Percentiles rank a stretch among this genome's conserved stretches.
phyloP scores from a whole-genome alignment of 2,329 filamentous ascomycete species.

The Westerdykella ornata region DNA sequence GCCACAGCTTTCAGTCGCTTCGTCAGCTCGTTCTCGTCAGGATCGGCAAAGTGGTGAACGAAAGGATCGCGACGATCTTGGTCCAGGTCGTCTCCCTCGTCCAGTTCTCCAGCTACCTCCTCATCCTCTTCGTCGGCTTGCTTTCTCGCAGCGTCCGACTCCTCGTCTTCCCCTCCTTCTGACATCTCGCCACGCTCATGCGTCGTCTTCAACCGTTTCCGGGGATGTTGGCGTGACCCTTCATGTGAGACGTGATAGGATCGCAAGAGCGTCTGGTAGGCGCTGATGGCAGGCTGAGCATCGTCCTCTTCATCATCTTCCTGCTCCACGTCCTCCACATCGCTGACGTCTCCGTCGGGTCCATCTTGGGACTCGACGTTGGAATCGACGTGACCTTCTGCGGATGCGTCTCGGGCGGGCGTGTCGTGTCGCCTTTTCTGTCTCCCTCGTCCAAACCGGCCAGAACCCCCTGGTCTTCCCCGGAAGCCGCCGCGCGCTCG shows the following conservation, averaged over 20 bases:
- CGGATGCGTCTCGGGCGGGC: background rate
- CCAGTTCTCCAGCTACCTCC: slow-evolving; percentile 38
- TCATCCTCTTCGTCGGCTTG: slow-evolving; percentile 10
- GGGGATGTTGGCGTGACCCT: slow-evolving; percentile 40
- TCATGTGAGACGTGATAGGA: slow-evolving; percentile 43
- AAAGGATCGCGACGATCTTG: slow-evolving; percentile 60
- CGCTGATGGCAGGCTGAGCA: slow-evolving; percentile 28
- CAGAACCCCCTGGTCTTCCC: slow-evolving; percentile 23
- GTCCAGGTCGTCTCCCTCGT: slow-evolving; percentile 41
- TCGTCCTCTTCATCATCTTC: slow-evolving; percentile 22
- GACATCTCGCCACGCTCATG: slow-evolving; percentile 8
- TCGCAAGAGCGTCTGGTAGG: slow-evolving; percentile 54
- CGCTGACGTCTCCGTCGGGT: slow-evolving; percentile 19
- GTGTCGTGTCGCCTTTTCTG: background rate
- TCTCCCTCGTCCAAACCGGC: slow-evolving; percentile 20
- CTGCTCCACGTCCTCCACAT: slow-evolving; percentile 20
- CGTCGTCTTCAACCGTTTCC: slow-evolving; percentile 50
- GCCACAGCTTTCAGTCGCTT: slow-evolving; percentile 44
- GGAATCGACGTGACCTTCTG: slow-evolving; percentile 14
- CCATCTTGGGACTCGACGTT: slow-evolving; percentile 18
- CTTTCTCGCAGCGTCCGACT: slow-evolving; percentile 2
- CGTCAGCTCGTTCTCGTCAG: slow-evolving; percentile 56
- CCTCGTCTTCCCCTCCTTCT: slow-evolving; percentile 15
- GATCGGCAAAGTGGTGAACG: slow-evolving; percentile 67
- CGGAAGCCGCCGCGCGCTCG: slow-evolving; percentile 23